Conservation (phyloP, 2,329 filamentous ascomycete genomes). For the Penicillium sp. region DNA sequence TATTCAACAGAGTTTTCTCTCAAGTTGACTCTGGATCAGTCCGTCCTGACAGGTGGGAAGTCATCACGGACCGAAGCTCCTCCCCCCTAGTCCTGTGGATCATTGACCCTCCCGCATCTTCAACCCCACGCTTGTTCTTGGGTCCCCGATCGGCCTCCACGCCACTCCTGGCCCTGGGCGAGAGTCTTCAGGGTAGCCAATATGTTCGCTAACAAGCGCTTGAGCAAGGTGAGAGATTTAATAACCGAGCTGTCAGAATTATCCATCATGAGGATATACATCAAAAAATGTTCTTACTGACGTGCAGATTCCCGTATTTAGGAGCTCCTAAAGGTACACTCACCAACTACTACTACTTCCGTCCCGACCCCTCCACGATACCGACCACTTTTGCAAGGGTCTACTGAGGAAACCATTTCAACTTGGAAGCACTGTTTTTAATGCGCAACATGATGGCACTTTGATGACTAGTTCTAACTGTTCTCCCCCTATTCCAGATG, state of each 20-base stretch:
- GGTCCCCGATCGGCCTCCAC: background rate
- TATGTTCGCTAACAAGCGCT: conserved; percentile 57
- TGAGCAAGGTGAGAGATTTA: conserved; percentile 48
- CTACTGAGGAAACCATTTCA: background rate
- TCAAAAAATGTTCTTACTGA: conserved; percentile 1
- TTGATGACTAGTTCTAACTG: background rate
- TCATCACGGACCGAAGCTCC: background rate
- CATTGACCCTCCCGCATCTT: conserved; percentile 5
- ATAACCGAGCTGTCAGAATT: background rate
- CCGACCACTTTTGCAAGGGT: background rate
- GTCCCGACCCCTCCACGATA: background rate
- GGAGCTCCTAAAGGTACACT: conserved; percentile 60
- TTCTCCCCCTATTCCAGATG: conserved; percentile 49
- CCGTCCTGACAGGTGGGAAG: background rate
- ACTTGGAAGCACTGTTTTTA: background rate
- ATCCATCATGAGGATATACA: background rate
- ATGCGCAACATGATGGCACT: background rate
- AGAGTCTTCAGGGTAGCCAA: background rate
- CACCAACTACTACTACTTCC: too few species aligned
- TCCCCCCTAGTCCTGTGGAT: conserved; percentile 7
- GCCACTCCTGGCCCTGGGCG: background rate
- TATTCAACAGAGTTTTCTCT: background rate
- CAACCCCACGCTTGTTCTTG: conserved; percentile 13
- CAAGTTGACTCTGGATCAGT: background rate
- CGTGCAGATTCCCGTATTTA: conserved; percentile 36